Base-by-base conservation (phyloP, 352 stramenopile species). In the Hyaloperonospora arabidopsidis region DNA sequence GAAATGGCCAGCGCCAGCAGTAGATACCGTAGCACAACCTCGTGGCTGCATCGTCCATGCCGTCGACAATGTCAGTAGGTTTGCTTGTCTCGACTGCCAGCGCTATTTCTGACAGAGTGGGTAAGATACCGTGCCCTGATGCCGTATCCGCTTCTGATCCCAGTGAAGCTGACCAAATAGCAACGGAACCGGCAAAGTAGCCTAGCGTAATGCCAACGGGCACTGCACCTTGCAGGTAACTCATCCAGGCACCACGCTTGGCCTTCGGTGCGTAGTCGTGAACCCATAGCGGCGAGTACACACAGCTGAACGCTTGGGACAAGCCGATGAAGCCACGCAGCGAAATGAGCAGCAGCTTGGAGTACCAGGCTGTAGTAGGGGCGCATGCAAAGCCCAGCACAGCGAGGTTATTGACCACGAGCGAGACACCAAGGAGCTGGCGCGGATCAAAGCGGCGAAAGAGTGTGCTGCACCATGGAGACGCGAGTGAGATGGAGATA, bases 1-100 rank as follows among this genome's bases (percentile, higher is more conserved):
- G 53, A 55, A 95, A 93, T 28, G 84, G 84, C 79, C 81, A 95
- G 6, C 84, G 70, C 84, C 84, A 95, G 69, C 84, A 95, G 54
- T 86, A 86, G 44, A 93, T 86, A 48, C 79, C 75, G 23, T 80
- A 56, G 51, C 83, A 93, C 18, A 84, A 49, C 28, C 65, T 70
- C 54, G 65, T 72, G 22, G 68, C 61, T 15, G 17, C 54, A 13
- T 68, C 60, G 39, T 62, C 59, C 6, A 47, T 58, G 35, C 69
- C 63, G 45, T 74, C 63, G n/a, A 72, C 56, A 18, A 86, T 34
- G 39, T 79, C 46, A 50, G 49, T 12, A 21, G 4, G 25, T 32
- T 32, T 32, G 25, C 39, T 59, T 5, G 45, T 56, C 59, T 45
- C 66, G 21, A 60, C 63, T 19, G 38, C 44, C 43, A 54, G 12